Evolutionary conservation across 108 stramenopile genomes (phyloP).

Genomic region (Skeletonema tropicum): DNA sequence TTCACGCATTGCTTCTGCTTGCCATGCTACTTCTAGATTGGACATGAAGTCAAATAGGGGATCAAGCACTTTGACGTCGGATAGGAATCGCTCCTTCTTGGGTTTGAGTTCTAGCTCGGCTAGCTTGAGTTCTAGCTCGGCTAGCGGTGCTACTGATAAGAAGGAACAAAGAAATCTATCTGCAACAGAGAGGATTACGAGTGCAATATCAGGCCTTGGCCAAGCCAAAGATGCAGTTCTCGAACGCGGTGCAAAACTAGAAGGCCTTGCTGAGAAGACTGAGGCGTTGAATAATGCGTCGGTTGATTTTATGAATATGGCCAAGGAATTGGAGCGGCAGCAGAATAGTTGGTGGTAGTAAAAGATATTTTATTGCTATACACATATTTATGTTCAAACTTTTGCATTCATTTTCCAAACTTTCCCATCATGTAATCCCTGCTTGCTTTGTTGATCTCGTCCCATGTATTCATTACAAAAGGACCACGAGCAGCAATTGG

Average conservation of each 20-base stretch:
- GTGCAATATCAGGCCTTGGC: slow-evolving; percentile 28
- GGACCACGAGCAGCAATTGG: slow-evolving; percentile 92
- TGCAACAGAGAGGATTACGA: slow-evolving; percentile 36
- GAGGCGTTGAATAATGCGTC: slow-evolving; percentile 70
- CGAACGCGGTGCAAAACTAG: slow-evolving; percentile 77
- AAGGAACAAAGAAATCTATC: slow-evolving; percentile 48
- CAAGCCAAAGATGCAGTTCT: slow-evolving; percentile 72
- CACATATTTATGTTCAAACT: not conserved
- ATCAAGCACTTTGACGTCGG: slow-evolving; percentile 12
- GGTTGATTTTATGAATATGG: slow-evolving; percentile 85
- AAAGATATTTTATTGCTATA: slow-evolving; percentile 5
- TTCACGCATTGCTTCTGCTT: not conserved
- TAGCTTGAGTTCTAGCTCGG: not conserved
- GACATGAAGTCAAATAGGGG: slow-evolving; percentile 4
- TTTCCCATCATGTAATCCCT: slow-evolving; percentile 77
- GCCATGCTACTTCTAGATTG: not conserved
- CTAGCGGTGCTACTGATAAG: slow-evolving; percentile 19
- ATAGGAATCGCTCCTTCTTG: slow-evolving; percentile 19
- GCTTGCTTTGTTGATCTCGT: slow-evolving; percentile 85
- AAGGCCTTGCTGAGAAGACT: slow-evolving; percentile 75
- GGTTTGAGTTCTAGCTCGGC: slow-evolving; percentile 18
- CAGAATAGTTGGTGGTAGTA: slow-evolving; percentile 56
- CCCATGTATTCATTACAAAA: slow-evolving; percentile 93
- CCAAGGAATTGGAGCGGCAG: slow-evolving; percentile 70
- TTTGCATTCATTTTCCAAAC: slow-evolving; percentile 24